Base-by-base conservation (phyloP, 768 basidiomycete species). In the Candolleomyces efflorescens region DNA sequence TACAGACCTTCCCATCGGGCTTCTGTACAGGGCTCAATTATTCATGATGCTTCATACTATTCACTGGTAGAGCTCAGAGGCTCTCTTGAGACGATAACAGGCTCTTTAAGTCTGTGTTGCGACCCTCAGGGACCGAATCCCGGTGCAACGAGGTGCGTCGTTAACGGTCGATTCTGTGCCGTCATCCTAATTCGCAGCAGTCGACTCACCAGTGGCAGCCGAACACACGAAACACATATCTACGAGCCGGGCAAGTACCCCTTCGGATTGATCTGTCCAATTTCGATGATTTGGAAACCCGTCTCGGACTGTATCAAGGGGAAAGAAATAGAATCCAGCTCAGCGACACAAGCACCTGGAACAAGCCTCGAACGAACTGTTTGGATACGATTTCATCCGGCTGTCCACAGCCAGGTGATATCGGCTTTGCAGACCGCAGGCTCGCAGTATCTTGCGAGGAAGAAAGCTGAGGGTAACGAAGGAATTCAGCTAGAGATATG, bases 1-100 rank as follows among this genome's bases (percentile, higher is more conserved):
- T 96, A 89, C 68, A 83, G 97, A 18, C 87, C 96, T 0, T 94
- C 95, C 1, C 89, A 97, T 71, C 84, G 96, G 27, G 94, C 97
- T 3, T 83, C 92, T 1, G 70, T 87, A 10, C 91, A 93, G 60
- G 90, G 87, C 5, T 87, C 87, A 1, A 94, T 97, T 54, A 70
- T 96, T 1, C 92, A 95, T 56, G 96, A 99, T 65, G 89, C 90
- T 0, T 94, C 92, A 2, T 98, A 98, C 70, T 83, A 79, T 62
- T 84, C 85, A 0, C 75, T 86, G 2, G 78, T 94, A 26, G 90
- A 95, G 68, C 67, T 98, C 5, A 80, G 78, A 52, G 93, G 90
- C 2, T 76, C 80, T 2, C 79, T 87, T 65, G 63, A 67, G 1
- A 71, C 84, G 3, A 68, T 97, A 6, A 76, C 78, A 43, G 54